These are phyloP conservation scores for Gentiana macrophylla DNA, from an alignment of 257 asterid species.

Conservation along the genomic window DNA sequence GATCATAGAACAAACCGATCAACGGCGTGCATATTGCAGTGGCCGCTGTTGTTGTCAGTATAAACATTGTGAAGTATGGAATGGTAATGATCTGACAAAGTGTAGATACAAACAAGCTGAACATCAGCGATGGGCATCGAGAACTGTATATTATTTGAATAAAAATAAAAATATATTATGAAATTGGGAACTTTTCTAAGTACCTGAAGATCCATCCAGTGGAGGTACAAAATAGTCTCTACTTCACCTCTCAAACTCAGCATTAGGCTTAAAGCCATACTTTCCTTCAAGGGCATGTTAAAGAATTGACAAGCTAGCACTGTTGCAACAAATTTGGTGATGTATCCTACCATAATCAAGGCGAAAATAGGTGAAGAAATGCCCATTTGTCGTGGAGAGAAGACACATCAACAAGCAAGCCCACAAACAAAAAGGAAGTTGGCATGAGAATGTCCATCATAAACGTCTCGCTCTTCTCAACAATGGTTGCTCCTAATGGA, in stretches of 20 bases:
- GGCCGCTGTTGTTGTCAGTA: slow-evolving; percentile 31
- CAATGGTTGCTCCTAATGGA: slow-evolving; percentile 50
- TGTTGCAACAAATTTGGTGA: slow-evolving; percentile 47
- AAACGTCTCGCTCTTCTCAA: slow-evolving; percentile 51
- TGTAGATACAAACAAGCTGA: slow-evolving; percentile 14
- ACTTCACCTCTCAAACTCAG: slow-evolving; percentile 63
- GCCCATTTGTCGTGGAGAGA: slow-evolving; percentile 20
- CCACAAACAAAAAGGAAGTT: slow-evolving; percentile 38
- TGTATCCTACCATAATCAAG: slow-evolving; percentile 39
- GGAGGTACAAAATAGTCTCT: slow-evolving; percentile 57
- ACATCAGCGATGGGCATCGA: not conserved
- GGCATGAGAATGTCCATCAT: slow-evolving; percentile 44
- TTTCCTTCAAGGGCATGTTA: slow-evolving; percentile 54
- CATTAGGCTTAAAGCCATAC: slow-evolving; percentile 55
- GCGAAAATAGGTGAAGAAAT: slow-evolving; percentile 34
- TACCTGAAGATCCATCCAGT: slow-evolving; percentile 65
- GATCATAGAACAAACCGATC: slow-evolving; percentile 45
- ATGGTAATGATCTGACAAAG: slow-evolving; percentile 32
- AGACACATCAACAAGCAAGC: slow-evolving; percentile 43
- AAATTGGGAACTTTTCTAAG: slow-evolving; percentile 25
- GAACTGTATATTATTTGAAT: not conserved
- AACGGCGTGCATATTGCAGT: slow-evolving; percentile 47
- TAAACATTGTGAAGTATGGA: slow-evolving; percentile 36
- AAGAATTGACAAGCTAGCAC: slow-evolving; percentile 43
- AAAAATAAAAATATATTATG: not conserved